These are phyloP conservation scores for Orobanche coerulescens DNA, from an alignment of 257 asterid genomes.

Conservation along the genomic window DNA sequence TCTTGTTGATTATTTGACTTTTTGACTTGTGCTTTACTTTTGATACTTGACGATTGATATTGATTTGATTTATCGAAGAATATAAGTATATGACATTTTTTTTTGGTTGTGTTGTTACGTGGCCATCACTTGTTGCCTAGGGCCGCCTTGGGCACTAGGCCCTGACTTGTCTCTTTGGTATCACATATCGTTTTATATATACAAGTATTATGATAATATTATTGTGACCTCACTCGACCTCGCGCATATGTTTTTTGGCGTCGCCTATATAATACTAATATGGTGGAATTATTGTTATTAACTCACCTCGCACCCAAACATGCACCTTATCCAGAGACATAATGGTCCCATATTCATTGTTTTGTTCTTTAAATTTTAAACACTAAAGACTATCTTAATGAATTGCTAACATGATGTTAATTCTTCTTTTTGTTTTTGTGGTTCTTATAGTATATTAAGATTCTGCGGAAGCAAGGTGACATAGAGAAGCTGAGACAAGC, in stretches of 20 bases:
- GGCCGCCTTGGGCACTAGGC: too few species aligned
- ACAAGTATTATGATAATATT: background rate
- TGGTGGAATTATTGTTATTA: background rate
- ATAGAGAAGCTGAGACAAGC: slow-evolving; percentile 76
- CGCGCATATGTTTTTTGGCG: too few species aligned
- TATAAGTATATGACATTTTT: too few species aligned
- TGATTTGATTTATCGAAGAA: too few species aligned
- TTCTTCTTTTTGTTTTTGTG: slow-evolving; percentile 12
- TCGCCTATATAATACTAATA: background rate
- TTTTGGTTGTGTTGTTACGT: too few species aligned
- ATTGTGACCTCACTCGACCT: too few species aligned
- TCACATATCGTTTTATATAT: background rate
- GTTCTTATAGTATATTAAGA: slow-evolving; percentile 51
- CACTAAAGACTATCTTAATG: background rate
- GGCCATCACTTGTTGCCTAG: too few species aligned
- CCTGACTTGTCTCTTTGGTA: background rate
- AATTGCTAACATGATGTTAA: too few species aligned
- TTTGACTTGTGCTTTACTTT: too few species aligned
- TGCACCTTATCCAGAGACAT: background rate
- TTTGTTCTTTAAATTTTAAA: background rate
- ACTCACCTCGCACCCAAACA: background rate
- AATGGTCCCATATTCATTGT: slow-evolving; percentile 4
- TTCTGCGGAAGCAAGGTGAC: slow-evolving; percentile 83
- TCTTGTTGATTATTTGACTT: too few species aligned
- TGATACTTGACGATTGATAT: too few species aligned